phyloP scores from a whole-genome alignment of 371 early-diverging fungal species.

The Fennellomyces sp. region DNA sequence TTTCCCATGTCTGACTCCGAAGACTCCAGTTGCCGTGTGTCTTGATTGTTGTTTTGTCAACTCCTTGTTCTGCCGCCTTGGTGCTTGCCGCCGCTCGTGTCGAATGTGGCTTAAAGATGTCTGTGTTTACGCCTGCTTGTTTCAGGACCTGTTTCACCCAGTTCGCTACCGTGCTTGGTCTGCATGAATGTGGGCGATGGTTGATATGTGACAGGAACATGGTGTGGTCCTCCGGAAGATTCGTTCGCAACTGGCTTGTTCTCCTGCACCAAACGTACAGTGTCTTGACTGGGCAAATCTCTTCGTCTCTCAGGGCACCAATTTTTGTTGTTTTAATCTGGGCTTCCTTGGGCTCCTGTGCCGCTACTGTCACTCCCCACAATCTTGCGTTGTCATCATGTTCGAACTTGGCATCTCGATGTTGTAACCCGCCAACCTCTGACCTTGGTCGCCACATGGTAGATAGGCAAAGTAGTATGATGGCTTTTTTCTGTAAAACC shows the following conservation, averaged over 20 bases:
- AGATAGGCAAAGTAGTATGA: background rate
- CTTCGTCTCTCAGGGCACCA: background rate
- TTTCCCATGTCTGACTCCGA: background rate
- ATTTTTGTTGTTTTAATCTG: background rate
- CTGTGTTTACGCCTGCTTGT: conserved; percentile 6
- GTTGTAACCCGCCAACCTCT: background rate
- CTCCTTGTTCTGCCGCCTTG: conserved; percentile 1
- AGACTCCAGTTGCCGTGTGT: conserved; percentile 10
- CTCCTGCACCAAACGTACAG: background rate
- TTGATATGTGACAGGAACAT: background rate
- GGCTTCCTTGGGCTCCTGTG: background rate
- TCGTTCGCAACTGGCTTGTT: background rate
- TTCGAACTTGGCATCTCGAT: background rate
- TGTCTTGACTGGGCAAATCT: background rate
- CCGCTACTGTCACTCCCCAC: background rate
- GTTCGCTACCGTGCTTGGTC: conserved; percentile 6
- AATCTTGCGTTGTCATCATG: background rate
- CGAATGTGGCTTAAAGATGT: conserved; percentile 5
- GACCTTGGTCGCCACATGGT: background rate
- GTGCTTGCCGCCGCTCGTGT: conserved; percentile 7
- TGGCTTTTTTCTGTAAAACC: background rate
- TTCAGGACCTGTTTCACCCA: background rate
- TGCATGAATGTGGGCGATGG: background rate
- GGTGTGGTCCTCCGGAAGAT: background rate
- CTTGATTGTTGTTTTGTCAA: background rate